A percentile compares a stretch with the other conserved stretches of the same genome.
phyloP scores from a whole-genome alignment of 257 asterid species.

The Parsonsia alboflavescens region DNA sequence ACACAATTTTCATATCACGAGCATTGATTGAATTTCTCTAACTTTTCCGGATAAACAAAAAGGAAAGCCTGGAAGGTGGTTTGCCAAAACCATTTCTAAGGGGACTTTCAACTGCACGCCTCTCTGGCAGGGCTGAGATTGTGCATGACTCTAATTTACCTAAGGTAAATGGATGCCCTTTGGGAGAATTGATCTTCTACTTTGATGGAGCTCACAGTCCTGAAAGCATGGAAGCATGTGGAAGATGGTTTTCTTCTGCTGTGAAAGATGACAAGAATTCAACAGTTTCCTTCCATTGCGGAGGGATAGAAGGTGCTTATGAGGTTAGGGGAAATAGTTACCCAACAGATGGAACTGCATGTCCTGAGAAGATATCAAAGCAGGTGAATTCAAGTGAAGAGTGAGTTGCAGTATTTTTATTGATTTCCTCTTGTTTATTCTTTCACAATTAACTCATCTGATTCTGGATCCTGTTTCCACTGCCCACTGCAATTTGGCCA shows the following conservation, averaged over 20 bases:
- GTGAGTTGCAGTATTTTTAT: neutral
- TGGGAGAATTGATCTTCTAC: slow-evolving; percentile 66
- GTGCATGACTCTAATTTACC: slow-evolving; percentile 36
- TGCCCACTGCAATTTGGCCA: neutral
- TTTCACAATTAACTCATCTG: neutral
- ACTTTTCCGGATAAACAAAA: slow-evolving; percentile 11
- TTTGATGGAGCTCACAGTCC: slow-evolving; percentile 98
- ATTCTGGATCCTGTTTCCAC: neutral
- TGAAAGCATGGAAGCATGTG: slow-evolving; percentile 94
- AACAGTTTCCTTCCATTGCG: slow-evolving; percentile 20
- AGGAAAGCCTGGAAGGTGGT: slow-evolving; percentile 39
- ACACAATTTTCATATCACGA: slow-evolving; percentile 5
- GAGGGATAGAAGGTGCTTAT: slow-evolving; percentile 20
- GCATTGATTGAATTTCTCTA: slow-evolving; percentile 8
- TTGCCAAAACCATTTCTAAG: slow-evolving; percentile 65
- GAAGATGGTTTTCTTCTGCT: slow-evolving; percentile 72
- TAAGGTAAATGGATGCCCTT: slow-evolving; percentile 25
- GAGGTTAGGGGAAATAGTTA: slow-evolving; percentile 33
- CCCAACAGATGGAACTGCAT: slow-evolving; percentile 21
- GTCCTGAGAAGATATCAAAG: slow-evolving; percentile 41
- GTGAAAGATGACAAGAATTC: slow-evolving; percentile 36
- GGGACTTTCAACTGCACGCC: slow-evolving; percentile 80
- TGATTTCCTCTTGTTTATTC: slow-evolving; percentile 1
- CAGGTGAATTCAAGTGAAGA: slow-evolving; percentile 40
- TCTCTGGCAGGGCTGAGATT: slow-evolving; percentile 82